Evolutionary conservation across 495 filamentous ascomycete species (phyloP).

Genomic region (Penicillium canariense): DNA sequence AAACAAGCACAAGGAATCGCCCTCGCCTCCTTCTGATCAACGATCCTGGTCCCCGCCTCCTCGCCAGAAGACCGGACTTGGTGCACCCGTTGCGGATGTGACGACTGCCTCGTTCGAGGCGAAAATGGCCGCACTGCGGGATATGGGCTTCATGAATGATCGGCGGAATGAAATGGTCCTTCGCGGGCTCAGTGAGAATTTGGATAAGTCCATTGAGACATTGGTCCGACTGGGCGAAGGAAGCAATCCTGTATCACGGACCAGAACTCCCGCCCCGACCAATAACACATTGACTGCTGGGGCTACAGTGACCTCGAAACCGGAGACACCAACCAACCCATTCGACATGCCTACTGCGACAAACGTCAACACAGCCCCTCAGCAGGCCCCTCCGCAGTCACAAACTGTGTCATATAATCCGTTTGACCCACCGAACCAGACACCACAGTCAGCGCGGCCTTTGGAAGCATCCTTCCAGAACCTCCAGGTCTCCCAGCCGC

Average conservation of each 20-base stretch:
- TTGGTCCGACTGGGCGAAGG: conserved; percentile 76
- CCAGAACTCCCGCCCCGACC: conserved; percentile 34
- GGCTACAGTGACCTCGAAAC: background rate
- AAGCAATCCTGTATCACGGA: conserved; percentile 40
- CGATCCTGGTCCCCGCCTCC: conserved; percentile 34
- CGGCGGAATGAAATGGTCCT: conserved; percentile 75
- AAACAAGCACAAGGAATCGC: conserved; percentile 30
- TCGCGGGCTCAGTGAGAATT: conserved; percentile 73
- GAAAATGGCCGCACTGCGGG: conserved; percentile 73
- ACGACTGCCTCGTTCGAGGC: conserved; percentile 57
- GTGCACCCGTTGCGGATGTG: conserved; percentile 59
- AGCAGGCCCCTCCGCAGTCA: conserved; percentile 27
- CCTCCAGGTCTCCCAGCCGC: conserved; percentile 65
- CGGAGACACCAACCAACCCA: conserved; percentile 45
- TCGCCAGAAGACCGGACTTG: conserved; percentile 61
- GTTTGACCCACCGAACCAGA: conserved; percentile 54
- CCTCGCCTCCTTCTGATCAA: conserved; percentile 29
- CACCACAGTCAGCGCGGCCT: conserved; percentile 51
- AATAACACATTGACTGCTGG: conserved; percentile 20
- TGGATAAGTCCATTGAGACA: conserved; percentile 82
- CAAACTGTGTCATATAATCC: conserved; percentile 55
- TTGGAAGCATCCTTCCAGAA: conserved; percentile 70
- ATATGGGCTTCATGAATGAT: conserved; percentile 92
- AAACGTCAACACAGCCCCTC: conserved; percentile 25
- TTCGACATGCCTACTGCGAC: conserved; percentile 46